Evolutionary conservation across 345 rosid species (phyloP), one percentile per base, ranked within the genome.

Genomic region (Rhodamnia rubescens): DNA sequence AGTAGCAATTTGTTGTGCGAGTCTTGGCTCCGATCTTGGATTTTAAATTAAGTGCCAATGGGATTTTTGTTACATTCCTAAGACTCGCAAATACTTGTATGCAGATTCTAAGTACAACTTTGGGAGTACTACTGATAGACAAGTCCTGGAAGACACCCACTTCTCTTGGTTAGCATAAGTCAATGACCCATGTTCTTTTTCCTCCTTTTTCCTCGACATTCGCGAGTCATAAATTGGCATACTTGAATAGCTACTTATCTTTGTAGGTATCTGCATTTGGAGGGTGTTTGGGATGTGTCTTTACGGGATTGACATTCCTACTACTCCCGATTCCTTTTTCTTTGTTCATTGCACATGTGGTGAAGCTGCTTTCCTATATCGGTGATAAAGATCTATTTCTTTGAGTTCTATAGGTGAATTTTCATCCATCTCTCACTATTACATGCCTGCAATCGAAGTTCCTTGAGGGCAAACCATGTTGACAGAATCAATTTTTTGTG

Each of bases 191-290:
- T 36, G 47, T 36, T 36, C 47, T 36, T 18, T 69, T 69, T 69
- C 47, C 47, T 69, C 47, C 24, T 69, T 69, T 18, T 32, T 18
- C 47, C 78, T 5, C 0, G 7, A 22, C 24, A 69, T 69, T 36
- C 36, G 78, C 1, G 13, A 32, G 42, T 36, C 78, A 69, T 69
- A 69, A 69, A 36, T 69, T 32, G 47, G 78, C 7, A 1, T 4
- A n/a, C 32, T 44, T 69, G 47, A 69, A 69, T 36, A 18, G 24
- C 78, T 69, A 36, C 78, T 69, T 36, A 53, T 40, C 4, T 85
- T 55, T 86, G 54, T 89, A 92, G 95, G 53, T 84, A 53, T 92
- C 93, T 27, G 88, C 89, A 16, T 75, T 1, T n/a, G 94, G 94
- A 12, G 2, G 84, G 15, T 89, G 90, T 88, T 83, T 88, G 74